Conservation (phyloP, 495 filamentous ascomycete species). For the Penicillium desertorum region DNA sequence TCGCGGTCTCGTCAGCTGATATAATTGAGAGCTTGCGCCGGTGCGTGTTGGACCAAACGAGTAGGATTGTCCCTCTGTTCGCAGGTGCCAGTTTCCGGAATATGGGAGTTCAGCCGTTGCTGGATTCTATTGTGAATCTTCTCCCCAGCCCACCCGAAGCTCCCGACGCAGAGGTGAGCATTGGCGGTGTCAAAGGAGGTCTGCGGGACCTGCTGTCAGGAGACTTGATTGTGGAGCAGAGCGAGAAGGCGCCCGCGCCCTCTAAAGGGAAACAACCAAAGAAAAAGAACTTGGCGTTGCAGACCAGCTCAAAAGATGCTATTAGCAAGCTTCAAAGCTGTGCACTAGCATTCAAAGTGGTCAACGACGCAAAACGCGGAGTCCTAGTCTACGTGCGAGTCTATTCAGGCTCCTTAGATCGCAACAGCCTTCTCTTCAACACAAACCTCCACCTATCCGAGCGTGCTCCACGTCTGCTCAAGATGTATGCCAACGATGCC, state of each 20-base stretch:
- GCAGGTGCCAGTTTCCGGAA: constrained; percentile 91
- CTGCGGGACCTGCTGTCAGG: constrained; percentile 54
- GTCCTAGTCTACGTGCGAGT: constrained; percentile 90
- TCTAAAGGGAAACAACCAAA: constrained; percentile 42
- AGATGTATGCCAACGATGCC: constrained; percentile 89
- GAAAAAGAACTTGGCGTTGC: constrained; percentile 34
- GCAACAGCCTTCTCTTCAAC: constrained; percentile 78
- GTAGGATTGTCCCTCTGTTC: constrained; percentile 80
- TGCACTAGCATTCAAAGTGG: constrained; percentile 94
- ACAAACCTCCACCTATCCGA: constrained; percentile 83
- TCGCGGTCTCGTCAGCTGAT: constrained; percentile 59
- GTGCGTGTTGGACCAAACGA: constrained; percentile 54
- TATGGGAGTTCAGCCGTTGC: constrained; percentile 88
- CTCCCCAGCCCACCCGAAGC: constrained; percentile 80
- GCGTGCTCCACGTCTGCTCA: constrained; percentile 74
- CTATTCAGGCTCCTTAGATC: constrained; percentile 78
- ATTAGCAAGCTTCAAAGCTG: constrained; percentile 70
- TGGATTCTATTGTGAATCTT: constrained; percentile 84
- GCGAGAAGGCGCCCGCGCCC: constrained; percentile 35
- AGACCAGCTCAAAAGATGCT: constrained; percentile 51
- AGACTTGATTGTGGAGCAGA: constrained; percentile 46
- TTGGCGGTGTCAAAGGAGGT: constrained; percentile 53
- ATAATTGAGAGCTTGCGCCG: constrained; percentile 74
- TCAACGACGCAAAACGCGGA: constrained; percentile 80
- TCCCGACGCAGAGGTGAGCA: constrained; percentile 72